Base-by-base conservation (phyloP, 2,329 filamentous ascomycete genomes). In the Trichoderma harzianum region DNA sequence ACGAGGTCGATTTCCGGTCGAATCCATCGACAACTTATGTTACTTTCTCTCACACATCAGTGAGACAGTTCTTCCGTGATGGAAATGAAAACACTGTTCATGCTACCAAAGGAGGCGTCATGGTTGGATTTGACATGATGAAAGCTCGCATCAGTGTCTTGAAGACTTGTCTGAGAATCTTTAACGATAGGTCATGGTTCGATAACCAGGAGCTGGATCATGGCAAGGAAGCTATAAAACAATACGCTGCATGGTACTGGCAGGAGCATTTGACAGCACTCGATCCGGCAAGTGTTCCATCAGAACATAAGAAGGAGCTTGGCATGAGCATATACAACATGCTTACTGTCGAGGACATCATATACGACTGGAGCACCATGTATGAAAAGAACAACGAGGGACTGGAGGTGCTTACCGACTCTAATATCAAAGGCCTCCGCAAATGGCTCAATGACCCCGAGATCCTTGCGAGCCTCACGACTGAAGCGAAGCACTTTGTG, bases 231-330 rank as follows among this genome's bases (percentile, higher is more conserved):
- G 76, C 80, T 0, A 79, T 82, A 24, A 80, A 77, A 70, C 80
- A 82, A 58, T 84, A 84, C 43, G 82, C 83, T 0, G 82, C 82
- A 0, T 83, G 83, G 83, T 84, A 84, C 70, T 84, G 83, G 83
- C 83, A 83, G 64, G 82, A 84, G 43, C 83, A 84, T 73, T 69
- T 83, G 14, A 78, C 78, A 0, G 78, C 77, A 0, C 75, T 84
- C 16, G 79, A 83, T 51, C 78, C 78, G 1, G 61, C 72, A 0
- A 72, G 72, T 0, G 74, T 83, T 0, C 73, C 77, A 0, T 69
- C 65, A 0, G 67, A 75, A 0, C 78, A 82, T 57, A 84, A 82
- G 72, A 75, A 75, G 1, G 74, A 76, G 5, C 76, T 84, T 11
- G 81, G 80, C 1, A 76, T 72, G 28, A 76, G 75, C 4, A 76